Conservation (phyloP, 192 early-diverging fungal species). For the Umbelopsis isabellina region DNA sequence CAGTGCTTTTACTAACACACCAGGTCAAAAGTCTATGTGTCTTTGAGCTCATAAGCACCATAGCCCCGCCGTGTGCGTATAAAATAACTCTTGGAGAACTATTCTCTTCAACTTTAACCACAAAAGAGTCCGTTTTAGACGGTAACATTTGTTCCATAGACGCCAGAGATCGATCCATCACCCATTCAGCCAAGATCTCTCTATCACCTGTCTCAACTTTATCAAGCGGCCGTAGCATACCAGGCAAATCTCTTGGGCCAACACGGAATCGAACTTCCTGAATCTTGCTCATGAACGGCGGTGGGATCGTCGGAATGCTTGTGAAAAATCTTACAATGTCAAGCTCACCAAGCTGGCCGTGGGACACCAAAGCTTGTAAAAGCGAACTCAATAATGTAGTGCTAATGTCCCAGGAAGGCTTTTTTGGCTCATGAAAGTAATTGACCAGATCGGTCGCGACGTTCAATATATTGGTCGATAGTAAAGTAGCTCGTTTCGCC, state of each 20-base stretch:
- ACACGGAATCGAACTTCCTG: conserved; percentile 7
- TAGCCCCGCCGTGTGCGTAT: conserved; percentile 37
- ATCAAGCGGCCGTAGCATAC: conserved; percentile 28
- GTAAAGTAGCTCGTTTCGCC: conserved; percentile 3
- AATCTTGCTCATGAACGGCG: conserved; percentile 23
- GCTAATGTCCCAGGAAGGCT: conserved; percentile 33
- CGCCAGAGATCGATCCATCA: conserved; percentile 20
- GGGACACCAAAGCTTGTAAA: conserved; percentile 27
- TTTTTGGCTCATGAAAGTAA: conserved; percentile 27
- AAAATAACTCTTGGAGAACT: conserved; percentile 28
- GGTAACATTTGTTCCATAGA: neutral
- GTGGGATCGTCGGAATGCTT: conserved; percentile 23
- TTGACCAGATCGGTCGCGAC: neutral
- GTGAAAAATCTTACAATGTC: conserved; percentile 32
- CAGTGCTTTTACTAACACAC: conserved; percentile 33
- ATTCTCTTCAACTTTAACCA: neutral
- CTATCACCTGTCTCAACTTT: conserved; percentile 17
- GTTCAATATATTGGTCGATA: neutral
- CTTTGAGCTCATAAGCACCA: conserved; percentile 38
- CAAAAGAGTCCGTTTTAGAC: neutral
- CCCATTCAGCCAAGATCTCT: conserved; percentile 29
- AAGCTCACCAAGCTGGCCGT: conserved; percentile 15
- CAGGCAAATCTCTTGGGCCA: conserved; percentile 9
- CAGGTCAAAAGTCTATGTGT: conserved; percentile 27
- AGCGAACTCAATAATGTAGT: conserved; percentile 25